phyloP scores from a whole-genome alignment of 106 monocot species.

The Dendrobium catenatum region DNA sequence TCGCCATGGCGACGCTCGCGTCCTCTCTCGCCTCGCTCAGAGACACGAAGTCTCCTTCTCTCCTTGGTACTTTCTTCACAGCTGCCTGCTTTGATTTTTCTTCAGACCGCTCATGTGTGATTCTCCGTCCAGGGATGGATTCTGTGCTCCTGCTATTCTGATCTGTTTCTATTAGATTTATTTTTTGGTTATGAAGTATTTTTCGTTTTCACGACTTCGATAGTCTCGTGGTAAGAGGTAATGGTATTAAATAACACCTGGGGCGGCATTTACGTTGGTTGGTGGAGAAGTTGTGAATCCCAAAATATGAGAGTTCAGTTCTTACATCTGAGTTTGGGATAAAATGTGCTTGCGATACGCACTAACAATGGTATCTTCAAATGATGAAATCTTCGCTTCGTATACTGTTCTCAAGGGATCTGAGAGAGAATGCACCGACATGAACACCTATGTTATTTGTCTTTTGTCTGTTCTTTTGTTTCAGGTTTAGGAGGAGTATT shows the following conservation, averaged over 20 bases:
- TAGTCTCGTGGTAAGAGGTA: background rate
- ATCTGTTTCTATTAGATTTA: background rate
- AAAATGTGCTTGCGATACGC: background rate
- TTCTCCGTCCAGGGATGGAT: background rate
- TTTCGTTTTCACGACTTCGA: background rate
- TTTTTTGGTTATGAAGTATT: background rate
- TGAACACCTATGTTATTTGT: background rate
- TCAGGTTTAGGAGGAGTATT: background rate
- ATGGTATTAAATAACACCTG: background rate
- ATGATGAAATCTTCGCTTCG: background rate
- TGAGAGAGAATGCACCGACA: background rate
- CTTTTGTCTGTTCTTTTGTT: background rate
- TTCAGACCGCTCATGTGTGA: background rate
- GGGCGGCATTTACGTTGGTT: no score
- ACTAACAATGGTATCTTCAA: background rate
- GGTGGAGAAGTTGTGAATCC: background rate
- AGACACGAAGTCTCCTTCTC: background rate
- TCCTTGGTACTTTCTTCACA: background rate
- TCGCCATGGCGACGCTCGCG: conserved; percentile 4
- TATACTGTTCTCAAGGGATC: background rate
- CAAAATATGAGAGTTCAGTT: background rate
- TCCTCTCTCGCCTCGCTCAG: background rate
- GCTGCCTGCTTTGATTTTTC: background rate
- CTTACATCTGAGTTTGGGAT: background rate
- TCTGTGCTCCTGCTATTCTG: background rate